A percentile compares a stretch with the other conserved stretches of the same genome.
Conservation (phyloP, 2,329 filamentous ascomycete species). For the Huntiella decipiens region DNA sequence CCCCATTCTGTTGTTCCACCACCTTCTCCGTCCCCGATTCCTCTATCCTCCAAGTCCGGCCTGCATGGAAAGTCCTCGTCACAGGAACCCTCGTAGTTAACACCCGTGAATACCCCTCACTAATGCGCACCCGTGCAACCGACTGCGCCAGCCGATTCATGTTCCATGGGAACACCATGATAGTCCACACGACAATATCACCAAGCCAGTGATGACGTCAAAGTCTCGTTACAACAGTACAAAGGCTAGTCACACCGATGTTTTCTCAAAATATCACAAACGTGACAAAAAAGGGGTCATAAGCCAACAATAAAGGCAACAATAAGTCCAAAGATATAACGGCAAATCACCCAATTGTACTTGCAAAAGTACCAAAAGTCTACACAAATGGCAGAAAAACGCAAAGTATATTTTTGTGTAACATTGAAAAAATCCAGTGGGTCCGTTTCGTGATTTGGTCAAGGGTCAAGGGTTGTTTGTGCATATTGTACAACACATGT, state of each 20-base stretch:
- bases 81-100: background rate
- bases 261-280: background rate
- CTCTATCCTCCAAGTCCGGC: background rate
- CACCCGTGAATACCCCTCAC: no score
- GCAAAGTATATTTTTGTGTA: no score
- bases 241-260: no score
- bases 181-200: background rate
- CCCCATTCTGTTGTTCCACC: background rate
- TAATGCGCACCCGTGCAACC: conserved; percentile 1
- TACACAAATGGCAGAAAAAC: no score
- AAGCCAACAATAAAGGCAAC: conserved; percentile 2
- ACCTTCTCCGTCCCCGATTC: background rate
- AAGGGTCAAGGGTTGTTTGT: no score
- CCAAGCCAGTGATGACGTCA: background rate
- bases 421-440: no score
- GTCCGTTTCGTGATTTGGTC: no score
- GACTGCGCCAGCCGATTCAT: conserved; percentile 3
- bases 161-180: background rate
- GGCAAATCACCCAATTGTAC: background rate
- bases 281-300: background rate
- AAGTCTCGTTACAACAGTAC: no score
- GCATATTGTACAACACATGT: no score
- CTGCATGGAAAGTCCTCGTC: conserved; percentile 1
- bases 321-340: background rate
- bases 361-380: no score